These are phyloP conservation scores for Citrus unshiu DNA, from an alignment of 345 rosid species.

Conservation along the genomic window DNA sequence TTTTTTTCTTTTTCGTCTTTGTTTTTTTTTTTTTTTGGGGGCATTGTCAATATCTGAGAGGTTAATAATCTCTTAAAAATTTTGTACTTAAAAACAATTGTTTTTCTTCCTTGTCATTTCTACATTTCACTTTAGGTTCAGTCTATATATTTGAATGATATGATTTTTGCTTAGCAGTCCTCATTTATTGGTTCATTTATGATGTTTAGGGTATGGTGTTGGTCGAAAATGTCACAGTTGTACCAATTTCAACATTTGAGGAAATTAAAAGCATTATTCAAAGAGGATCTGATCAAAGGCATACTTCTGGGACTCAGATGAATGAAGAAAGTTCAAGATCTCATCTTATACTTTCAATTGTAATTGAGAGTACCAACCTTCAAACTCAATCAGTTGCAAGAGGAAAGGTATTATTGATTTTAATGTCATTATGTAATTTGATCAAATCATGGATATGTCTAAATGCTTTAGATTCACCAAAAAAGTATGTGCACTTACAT, in stretches of 20 bases:
- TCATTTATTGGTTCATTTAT: slow-evolving; percentile 10
- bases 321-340: slow-evolving; percentile 97
- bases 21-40: neutral
- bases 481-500: neutral
- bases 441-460: neutral
- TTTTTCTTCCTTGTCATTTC: neutral
- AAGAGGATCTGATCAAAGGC: slow-evolving; percentile 80
- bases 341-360: slow-evolving; percentile 80
- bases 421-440: neutral
- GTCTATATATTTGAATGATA: neutral
- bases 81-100: neutral
- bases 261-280: slow-evolving; percentile 68
- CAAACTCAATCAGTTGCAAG: slow-evolving; percentile 87
- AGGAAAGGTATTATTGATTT: slow-evolving; percentile 64
- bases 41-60: neutral
- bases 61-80: neutral
- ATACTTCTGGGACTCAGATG: slow-evolving; percentile 90
- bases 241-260: slow-evolving; percentile 67
- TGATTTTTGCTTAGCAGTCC: neutral
- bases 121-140: neutral
- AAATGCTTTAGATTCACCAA: neutral
- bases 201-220: slow-evolving; percentile 81
- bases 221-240: slow-evolving; percentile 77
- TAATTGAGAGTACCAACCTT: slow-evolving; percentile 92
- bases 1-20: neutral